Conservation (phyloP, 805 yeast species). For the Schwanniomyces yamadae region DNA sequence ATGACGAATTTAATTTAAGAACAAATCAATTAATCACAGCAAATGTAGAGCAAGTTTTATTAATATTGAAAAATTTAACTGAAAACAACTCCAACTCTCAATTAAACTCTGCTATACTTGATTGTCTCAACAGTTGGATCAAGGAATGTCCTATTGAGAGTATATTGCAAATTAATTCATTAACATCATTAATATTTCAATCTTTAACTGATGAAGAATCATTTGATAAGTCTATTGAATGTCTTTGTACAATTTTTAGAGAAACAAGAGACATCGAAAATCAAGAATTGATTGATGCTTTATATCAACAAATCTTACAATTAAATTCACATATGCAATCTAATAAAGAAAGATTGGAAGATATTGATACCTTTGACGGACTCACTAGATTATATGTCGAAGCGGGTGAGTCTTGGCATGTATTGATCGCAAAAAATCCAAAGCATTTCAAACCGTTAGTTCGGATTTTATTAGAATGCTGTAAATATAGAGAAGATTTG, state of each 20-base stretch:
- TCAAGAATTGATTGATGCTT: conserved; percentile 57
- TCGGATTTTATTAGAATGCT: conserved; percentile 64
- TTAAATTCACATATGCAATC: conserved; percentile 49
- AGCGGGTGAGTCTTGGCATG: conserved; percentile 96
- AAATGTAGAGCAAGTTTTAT: conserved; percentile 68
- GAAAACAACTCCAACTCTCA: conserved; percentile 27
- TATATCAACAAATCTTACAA: conserved; percentile 66
- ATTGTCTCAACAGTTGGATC: conserved; percentile 88
- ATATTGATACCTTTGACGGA: conserved; percentile 65
- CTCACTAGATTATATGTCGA: conserved; percentile 79
- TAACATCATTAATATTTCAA: conserved; percentile 67
- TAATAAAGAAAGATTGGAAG: conserved; percentile 45
- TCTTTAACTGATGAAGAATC: conserved; percentile 59
- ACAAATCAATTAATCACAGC: conserved; percentile 59
- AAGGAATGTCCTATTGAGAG: conserved; percentile 75
- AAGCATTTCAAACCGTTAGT: conserved; percentile 69
- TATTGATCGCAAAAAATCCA: conserved; percentile 73
- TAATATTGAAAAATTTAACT: conserved; percentile 54
- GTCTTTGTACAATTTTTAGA: conserved; percentile 73
- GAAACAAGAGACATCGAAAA: conserved; percentile 81
- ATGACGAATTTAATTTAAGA: conserved; percentile 72
- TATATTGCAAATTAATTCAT: conserved; percentile 60
- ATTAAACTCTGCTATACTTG: conserved; percentile 50
- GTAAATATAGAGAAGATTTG: conserved; percentile 75
- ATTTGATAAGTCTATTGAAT: conserved; percentile 83